Evolutionary conservation across 441 rosid genomes (phyloP), one percentile per base, ranked within the genome.

Genomic region (Populus trichocarpa): DNA sequence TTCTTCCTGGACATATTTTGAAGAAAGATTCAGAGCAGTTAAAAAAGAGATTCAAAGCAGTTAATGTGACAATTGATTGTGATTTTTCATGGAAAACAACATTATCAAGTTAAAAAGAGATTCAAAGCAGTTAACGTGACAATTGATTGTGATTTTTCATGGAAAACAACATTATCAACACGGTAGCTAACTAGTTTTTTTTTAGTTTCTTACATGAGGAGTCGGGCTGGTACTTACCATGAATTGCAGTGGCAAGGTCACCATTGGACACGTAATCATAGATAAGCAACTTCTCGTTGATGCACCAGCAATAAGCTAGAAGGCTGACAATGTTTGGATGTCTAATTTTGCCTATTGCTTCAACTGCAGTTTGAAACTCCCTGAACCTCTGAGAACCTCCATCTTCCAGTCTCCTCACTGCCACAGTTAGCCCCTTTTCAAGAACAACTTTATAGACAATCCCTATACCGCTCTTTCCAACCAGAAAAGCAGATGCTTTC

Each of bases 351-450:
- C 96, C 97, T 11, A 96, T 90, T 67, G 97, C 97, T 86, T 94
- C 98, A 28, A 92, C 97, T 86, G 94, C 98, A 0, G 92, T 89
- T 84, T 93, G 97, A 77, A 96, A 96, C 79, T 96, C 99, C 84
- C 87, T 94, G 67, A 91, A 91, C 84, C 95, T 91, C 77, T 93
- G 98, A 33, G 93, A 90, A 16, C 97, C 97, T 26, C 97, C 98
- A 83, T 94, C 98, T 12, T 95, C 98, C 16, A 96, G 79, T 83
- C 98, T 88, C 83, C 98, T 84, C 28, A 94, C 98, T 6, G 97
- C 98, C 36, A 96, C 84, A 22, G 89, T 88, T 16, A 86, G 83
- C 46, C 98, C 98, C 59, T 86, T 92, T 82, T 94, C 97, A 6
- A 94, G 89, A 68, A 94, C 98, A 63, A 94, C 98, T 86, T 92